Evolutionary conservation across 139 green algal species (phyloP), one percentile per base, ranked within the genome.

Genomic region (Zygnema circumcarinatum): DNA sequence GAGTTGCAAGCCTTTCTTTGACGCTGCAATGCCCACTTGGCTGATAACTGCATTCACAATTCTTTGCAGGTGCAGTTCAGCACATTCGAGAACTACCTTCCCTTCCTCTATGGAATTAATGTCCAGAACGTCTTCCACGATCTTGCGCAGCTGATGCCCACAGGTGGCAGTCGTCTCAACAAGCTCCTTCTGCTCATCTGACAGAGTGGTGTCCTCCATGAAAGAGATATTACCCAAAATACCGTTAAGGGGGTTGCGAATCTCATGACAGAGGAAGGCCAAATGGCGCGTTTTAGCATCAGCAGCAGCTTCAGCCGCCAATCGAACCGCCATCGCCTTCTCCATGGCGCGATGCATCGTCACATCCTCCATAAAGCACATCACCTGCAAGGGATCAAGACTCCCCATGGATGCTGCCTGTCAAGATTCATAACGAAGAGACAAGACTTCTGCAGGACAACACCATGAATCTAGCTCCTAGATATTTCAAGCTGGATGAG

Each of bases 261-360:
- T 91, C 86, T 91, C 86, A 62, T 91, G 86, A 81, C 86, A 91
- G 21, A 91, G 86, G 86, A 88, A 91, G 1, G 86, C 67, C 33
- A 91, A 32, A 74, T 83, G 40, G 16, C 68, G 40, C 2, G 56
- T 80, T 41, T 91, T 91, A 0, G 86, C 80, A 16, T 84, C 67
- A 1, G 39, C 79, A 0, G 80, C 86, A n/a, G 86, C 86, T 40
- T 91, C 68, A 0, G 86, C 86, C 11, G 86, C 86, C 39, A 84
- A 79, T 0, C 68, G 41, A 54, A 91, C 79, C 40, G 41, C 80
- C 38, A 68, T 88, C 16, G 86, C 86, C 32, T 87, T 88, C 62
- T 91, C 86, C 53, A 91, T 54, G 0, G 86, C 79, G 2, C 62
- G 52, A 2, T 29, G 86, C 62, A 91, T 67, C 21, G 79, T 84